Base-by-base conservation (phyloP, 1,284 basidiomycete genomes). In the Coniferiporia weirii region DNA sequence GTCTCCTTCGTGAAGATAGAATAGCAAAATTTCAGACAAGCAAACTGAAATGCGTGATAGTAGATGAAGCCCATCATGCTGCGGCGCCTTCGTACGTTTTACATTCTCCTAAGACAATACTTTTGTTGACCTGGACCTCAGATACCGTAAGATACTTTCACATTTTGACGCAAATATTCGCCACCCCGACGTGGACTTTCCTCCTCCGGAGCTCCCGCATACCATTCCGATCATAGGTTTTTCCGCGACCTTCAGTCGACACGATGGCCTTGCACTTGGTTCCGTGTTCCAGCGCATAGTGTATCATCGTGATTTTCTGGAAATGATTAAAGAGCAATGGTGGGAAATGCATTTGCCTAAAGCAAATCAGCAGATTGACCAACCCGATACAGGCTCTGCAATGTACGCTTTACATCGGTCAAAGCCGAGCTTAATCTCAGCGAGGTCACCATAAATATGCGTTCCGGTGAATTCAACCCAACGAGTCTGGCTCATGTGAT, bases 1-100 rank as follows among this genome's bases (percentile, higher is more conserved):
- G 93, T 0, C 76, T 98, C 3, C 76, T 85, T 13, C 84, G 83
- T 53, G 71, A 78, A 1, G 73, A 80, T 8, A 79, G 96, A 20
- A 69, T 97, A 51, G 76, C 77, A 8, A 98, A 97, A 71, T 98
- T 96, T 68, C 77, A 89, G 65, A 88, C 92, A 1, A 67, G 70
- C 8, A 67, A 66, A 32, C 78, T 93, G 67, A 96, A 94, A 69
- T 90, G 89, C 8, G 79, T 98, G 57, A 87, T 98, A 53, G 81
- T 97, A 6, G 94, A 96, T 67, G 94, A 97, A 72, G 95, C 96
- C 0, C 96, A 99, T 69, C 96, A 98, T 73, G 90, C 95, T 27
- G 94, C 93, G 22, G 91, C 95, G 2, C 84, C 87, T 22, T 94
- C 93, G 87, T 93, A 72, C 62, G 87, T 71, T 3, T 22, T 62